phyloP scores from a whole-genome alignment of 148 eudicot species.

The Fagopyrum esculentum region DNA sequence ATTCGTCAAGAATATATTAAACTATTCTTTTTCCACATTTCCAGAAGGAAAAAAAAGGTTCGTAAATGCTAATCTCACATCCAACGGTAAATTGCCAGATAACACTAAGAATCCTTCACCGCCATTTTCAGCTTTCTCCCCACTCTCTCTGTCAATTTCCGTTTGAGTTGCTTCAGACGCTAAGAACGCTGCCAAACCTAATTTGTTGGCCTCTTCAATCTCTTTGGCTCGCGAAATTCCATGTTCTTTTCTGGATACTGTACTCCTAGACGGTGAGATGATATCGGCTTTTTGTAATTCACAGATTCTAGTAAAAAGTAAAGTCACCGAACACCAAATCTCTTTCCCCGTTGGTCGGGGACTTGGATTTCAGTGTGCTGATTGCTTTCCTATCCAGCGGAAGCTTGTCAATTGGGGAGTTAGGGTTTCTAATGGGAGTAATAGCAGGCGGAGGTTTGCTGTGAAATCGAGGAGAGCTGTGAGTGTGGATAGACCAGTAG shows the following conservation, averaged over 20 bases:
- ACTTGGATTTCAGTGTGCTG: constrained; percentile 3
- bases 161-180: not conserved
- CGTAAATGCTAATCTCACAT: not conserved
- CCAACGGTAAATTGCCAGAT: not conserved
- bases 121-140: not conserved
- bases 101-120: not conserved
- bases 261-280: constrained; percentile 1
- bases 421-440: constrained; percentile 16
- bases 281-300: constrained; percentile 23
- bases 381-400: constrained; percentile 10
- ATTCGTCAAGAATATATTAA: too few relatives aligned
- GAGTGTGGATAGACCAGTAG: constrained; percentile 30
- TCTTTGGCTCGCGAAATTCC: not conserved
- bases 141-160: not conserved
- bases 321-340: not conserved
- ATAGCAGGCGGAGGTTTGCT: constrained; percentile 18
- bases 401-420: constrained; percentile 14
- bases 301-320: not conserved
- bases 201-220: not conserved
- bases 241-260: not conserved
- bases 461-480: constrained; percentile 40
- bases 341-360: not conserved
- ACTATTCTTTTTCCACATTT: too few relatives aligned
- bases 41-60: too few relatives aligned
- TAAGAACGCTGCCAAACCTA: not conserved